Evolutionary conservation across 2,329 filamentous ascomycete genomes (phyloP), one percentile per base, ranked within the genome.

Genomic region (Xylogone sp.): DNA sequence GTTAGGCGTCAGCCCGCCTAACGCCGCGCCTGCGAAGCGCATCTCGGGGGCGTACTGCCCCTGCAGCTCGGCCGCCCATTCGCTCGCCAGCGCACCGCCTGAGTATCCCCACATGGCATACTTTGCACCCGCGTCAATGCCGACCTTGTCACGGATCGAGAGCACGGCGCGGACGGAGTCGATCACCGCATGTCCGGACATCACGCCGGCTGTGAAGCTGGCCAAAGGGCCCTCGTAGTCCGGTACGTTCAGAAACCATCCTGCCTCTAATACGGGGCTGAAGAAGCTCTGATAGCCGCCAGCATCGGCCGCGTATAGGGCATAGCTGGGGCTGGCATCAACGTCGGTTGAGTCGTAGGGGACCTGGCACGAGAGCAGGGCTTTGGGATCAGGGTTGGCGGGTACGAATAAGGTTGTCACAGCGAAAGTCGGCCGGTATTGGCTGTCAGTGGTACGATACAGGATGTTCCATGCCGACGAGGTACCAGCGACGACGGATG

Each of bases 1-100:
- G 21, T 76, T 73, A 0, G 75, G 68, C 0, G 73, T 69, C 3
- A 75, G 54, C 0, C 78, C 78, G 3, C 79, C 78, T 0, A 81
- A 55, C 0, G 75, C 78, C 1, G 70, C 73, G 2, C 77, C 78
- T 1, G 65, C 65, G 27, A 83, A 69, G 2, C 68, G 63, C 4
- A 83, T 62, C 39, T 81, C 77, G 0, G 79, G 77, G 0, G 79
- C 79, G 53, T 83, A 83, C 3, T 66, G 65, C 1, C 69, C 65
- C 43, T 78, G 76, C 20, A 82, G 60, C 46, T 82, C 77, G 16
- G 75, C 73, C 0, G 79, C 79, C 69, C 72, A 78, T 24, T 75
- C 76, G 2, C 68, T 74, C 0, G 78, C 77, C 18, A 82, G 55
- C 2, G 73, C 72, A 3, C 79, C 79, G 2, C 80, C 80, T 0